Base-by-base conservation (phyloP, 169 alveolate genomes). In the Eimeria necatrix region DNA sequence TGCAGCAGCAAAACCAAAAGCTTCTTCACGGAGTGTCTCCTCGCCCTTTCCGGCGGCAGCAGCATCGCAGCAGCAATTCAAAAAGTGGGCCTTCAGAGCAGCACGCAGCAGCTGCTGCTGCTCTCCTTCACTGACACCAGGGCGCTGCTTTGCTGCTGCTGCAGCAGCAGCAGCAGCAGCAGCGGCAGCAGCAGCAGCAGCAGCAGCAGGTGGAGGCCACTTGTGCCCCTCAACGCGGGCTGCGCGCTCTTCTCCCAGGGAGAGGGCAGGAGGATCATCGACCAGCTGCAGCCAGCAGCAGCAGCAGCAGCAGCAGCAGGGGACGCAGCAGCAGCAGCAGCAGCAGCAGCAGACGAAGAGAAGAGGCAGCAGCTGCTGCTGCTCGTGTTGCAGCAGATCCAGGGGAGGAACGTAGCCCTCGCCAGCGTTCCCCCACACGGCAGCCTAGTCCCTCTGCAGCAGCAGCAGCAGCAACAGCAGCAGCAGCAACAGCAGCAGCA, bases 381-480 rank as follows among this genome's bases (percentile, higher is more conserved):
- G 84, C 84, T 22, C 84, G 84, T 41, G 59, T 20, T 73, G 84
- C 84, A 73, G 84, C 84, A 73, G 53, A 73, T 73, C 53, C 59
- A 5, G 53, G 84, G 84, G 8, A 9, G 24, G 26, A 26, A 32
- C n/a, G 53, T 41, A 6, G 10, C 59, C 22, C 53, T 73, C 10
- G 84, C n/a, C 14, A 24, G 53, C 84, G n/a, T 51, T 3, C 24
- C 84, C 68, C 12, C 68, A 10, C 18, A 56, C 68, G 18, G 68
- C 68, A 56, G 20, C 20, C 2, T 18, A 56, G 68, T 56, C 22
- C 22, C 22, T 14, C 20, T 56, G 12, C 68, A 56, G 68, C 68
- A 56, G 68, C 68, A 53, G 64, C 64, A 53, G 14, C 64, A 53
- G 64, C 64, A 53, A 53, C 64, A 53, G 64, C 64, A 53, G 64